phyloP scores from a whole-genome alignment of 78 protist genomes.

The Tieghemostelium lacteum region DNA sequence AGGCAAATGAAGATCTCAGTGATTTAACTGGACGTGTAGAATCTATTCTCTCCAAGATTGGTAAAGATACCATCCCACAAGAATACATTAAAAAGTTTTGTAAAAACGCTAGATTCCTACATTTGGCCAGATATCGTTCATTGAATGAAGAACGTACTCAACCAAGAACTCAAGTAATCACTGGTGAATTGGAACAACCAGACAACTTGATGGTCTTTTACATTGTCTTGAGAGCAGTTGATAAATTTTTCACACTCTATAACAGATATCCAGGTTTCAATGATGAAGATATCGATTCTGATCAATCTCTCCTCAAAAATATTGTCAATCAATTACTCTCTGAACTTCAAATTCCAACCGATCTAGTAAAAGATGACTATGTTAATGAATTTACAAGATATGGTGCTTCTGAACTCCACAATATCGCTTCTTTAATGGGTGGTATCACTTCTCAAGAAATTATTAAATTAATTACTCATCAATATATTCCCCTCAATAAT shows the following conservation, averaged over 20 bases:
- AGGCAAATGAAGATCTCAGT: constrained; percentile 67
- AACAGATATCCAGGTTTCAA: constrained; percentile 62
- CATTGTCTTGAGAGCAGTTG: constrained; percentile 47
- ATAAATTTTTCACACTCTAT: constrained; percentile 33
- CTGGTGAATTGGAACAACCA: constrained; percentile 46
- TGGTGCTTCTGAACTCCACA: constrained; percentile 90
- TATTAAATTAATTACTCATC: constrained; percentile 86
- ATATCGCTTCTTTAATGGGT: constrained; percentile 88
- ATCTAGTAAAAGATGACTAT: constrained; percentile 68
- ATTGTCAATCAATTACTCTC: background rate
- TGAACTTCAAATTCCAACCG: constrained; percentile 20
- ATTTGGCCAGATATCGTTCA: constrained; percentile 48
- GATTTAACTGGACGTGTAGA: constrained; percentile 47
- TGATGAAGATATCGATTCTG: constrained; percentile 74
- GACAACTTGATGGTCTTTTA: constrained; percentile 50
- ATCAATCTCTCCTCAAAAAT: constrained; percentile 37
- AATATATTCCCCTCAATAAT: constrained; percentile 89
- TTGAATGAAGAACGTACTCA: constrained; percentile 20
- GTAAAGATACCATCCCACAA: constrained; percentile 20
- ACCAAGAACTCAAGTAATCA: constrained; percentile 20
- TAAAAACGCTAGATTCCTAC: constrained; percentile 74
- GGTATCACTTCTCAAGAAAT: constrained; percentile 91
- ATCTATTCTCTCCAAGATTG: constrained; percentile 23
- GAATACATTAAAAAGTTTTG: constrained; percentile 59
- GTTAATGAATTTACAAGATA: constrained; percentile 71